Percentiles rank a stretch among this genome's conserved stretches.
Evolutionary conservation across 345 rosid species (phyloP).

Genomic region (Rhodomyrtus tomentosa): DNA sequence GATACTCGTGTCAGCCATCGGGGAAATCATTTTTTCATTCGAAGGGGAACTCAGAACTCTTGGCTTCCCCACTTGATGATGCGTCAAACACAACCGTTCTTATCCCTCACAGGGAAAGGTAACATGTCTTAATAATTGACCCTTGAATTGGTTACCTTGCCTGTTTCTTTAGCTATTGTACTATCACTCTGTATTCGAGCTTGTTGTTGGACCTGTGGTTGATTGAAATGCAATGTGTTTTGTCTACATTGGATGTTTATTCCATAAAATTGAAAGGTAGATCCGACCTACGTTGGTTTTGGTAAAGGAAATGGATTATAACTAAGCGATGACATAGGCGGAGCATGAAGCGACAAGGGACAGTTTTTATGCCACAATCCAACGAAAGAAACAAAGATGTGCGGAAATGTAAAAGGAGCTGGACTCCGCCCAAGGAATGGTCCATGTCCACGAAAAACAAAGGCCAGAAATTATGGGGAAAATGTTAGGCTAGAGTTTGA

Average conservation of each 20-base stretch:
- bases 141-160: neutral
- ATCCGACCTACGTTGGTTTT: neutral
- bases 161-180: neutral
- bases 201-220: neutral
- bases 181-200: neutral
- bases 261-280: neutral
- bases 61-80: conserved; percentile 60
- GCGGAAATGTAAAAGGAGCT: too few species aligned
- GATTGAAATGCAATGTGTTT: neutral
- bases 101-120: conserved; percentile 87
- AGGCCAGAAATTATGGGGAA: too few species aligned
- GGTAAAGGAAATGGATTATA: neutral
- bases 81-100: conserved; percentile 46
- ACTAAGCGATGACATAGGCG: neutral
- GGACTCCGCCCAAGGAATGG: too few species aligned
- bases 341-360: too few species aligned
- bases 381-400: too few species aligned
- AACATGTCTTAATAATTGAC: neutral
- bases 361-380: too few species aligned
- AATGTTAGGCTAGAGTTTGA: too few species aligned
- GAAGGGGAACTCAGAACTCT: conserved; percentile 65
- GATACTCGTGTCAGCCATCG: conserved; percentile 67
- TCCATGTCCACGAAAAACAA: too few species aligned
- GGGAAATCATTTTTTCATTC: conserved; percentile 74
- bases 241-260: neutral